These are phyloP conservation scores for Nowakowskiella sp. DNA, from an alignment of 192 early-diverging fungal genomes.

Conservation along the genomic window DNA sequence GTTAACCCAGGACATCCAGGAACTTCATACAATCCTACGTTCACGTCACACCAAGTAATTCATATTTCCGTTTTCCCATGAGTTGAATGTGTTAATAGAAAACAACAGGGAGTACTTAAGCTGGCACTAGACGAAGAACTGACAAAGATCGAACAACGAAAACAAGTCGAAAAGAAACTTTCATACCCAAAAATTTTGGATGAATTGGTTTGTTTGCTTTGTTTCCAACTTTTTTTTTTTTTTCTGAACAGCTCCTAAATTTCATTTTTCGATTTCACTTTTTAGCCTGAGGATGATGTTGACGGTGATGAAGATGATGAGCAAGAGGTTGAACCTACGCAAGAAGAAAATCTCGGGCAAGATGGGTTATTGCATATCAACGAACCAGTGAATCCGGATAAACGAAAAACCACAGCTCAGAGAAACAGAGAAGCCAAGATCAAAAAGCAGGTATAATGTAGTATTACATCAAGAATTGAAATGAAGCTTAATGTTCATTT, in stretches of 20 bases:
- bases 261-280: conserved; percentile 2
- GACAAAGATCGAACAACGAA: conserved; percentile 19
- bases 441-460: conserved; percentile 1
- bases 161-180: conserved; percentile 24
- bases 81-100: too few species aligned
- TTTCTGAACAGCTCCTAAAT: neutral
- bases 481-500: too few species aligned
- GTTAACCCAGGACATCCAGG: conserved; percentile 75
- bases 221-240: neutral
- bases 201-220: conserved; percentile 14
- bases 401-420: conserved; percentile 24
- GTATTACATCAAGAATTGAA: too few species aligned
- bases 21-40: conserved; percentile 82
- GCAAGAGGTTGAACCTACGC: too few species aligned
- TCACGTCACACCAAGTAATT: conserved; percentile 63
- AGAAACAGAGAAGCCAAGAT: conserved; percentile 17
- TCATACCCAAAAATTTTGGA: conserved; percentile 43
- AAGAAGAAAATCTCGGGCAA: neutral
- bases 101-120: conserved; percentile 17
- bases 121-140: conserved; percentile 39
- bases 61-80: neutral
- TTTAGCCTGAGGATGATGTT: neutral
- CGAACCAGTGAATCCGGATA: conserved; percentile 1
- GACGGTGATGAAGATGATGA: conserved; percentile 28
- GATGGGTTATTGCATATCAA: neutral